Base-by-base conservation (phyloP, 1,139 yeast species). In the Sugiyamaella pinicola region DNA sequence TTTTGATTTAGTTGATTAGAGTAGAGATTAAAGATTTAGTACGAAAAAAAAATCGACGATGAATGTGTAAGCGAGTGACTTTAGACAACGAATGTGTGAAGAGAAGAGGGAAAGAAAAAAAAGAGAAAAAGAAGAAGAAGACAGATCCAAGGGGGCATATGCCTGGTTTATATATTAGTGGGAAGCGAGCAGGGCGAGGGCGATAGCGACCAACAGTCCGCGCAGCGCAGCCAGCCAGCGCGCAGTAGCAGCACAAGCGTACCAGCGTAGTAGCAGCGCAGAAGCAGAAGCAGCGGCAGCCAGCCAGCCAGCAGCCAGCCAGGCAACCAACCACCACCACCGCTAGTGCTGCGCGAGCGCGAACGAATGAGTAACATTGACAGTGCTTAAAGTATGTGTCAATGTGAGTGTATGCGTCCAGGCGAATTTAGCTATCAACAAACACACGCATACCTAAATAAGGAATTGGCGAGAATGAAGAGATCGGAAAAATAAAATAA, bases 31-130 rank as follows among this genome's bases (percentile, higher is more conserved):
- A 22, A 22, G 39, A 7, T 5, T 34, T 19, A 21, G 42, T 38
- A 43, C 39, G 33, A 45, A 19, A 21, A 52, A 42, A 24, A 31
- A 22, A 12, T 19, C 31, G 42, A 33, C 39, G 38, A n/a, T n/a
- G n/a, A n/a, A n/a, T 34, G 28, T 21, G 31, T 52, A 51, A 58
- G 59, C 60, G 61, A 57, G 48, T 52, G 61, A 58, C 59, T 53
- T 53, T 37, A 47, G 40, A 54, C 52, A 53, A 46, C 42, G 44
- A 42, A 44, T 49, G 56, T 49, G 56, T 46, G 52, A 47, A 47
- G 51, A 46, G 49, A 47, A 47, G 51, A 46, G 49, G 46, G 49
- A 48, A 49, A 49, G 49, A 34, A 49, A 49, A 42, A 45, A 48
- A 47, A 47, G 47, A 49, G 43, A 50, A 49, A 40, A 49, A 44